These are phyloP conservation scores for Ceratocystis variospora DNA, from an alignment of 2,329 filamentous ascomycete species.

Conservation along the genomic window DNA sequence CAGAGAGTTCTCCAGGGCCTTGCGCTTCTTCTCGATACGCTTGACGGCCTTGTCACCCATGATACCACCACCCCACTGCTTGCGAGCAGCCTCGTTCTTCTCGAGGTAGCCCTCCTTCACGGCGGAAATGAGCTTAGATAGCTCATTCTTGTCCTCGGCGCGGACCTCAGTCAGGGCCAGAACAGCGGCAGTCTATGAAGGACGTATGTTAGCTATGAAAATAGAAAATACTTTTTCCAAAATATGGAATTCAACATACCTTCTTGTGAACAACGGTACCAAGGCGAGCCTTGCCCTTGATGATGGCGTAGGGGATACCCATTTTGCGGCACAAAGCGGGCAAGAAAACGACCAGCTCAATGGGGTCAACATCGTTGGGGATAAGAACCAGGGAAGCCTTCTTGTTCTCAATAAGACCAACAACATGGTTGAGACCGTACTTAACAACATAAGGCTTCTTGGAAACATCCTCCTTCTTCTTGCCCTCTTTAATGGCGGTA, in stretches of 20 bases:
- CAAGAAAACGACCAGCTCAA: slow-evolving; percentile 98
- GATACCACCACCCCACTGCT: slow-evolving; percentile 98
- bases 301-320: slow-evolving; percentile 97
- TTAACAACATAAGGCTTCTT: slow-evolving; percentile 99
- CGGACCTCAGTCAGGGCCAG: slow-evolving; percentile 93
- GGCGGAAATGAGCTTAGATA: slow-evolving; percentile 88
- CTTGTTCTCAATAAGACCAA: slow-evolving; percentile 97
- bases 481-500: slow-evolving; percentile 92
- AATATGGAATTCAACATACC: slow-evolving; percentile 35
- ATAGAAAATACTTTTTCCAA: not conserved
- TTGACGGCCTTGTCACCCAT: slow-evolving; percentile 90
- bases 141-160: slow-evolving; percentile 94
- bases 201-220: slow-evolving; percentile 24
- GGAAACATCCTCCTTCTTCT: slow-evolving; percentile 99
- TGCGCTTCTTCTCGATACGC: slow-evolving; percentile 70
- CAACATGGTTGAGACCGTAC: slow-evolving; percentile 99
- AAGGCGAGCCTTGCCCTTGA: slow-evolving; percentile 99
- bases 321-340: slow-evolving; percentile 99
- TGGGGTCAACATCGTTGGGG: slow-evolving; percentile 98
- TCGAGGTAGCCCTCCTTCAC: slow-evolving; percentile 97
- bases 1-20: slow-evolving; percentile 86
- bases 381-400: slow-evolving; percentile 97
- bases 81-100: slow-evolving; percentile 82
- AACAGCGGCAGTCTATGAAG: slow-evolving; percentile 74
- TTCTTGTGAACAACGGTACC: slow-evolving; percentile 99